Evolutionary conservation across 306 rosid species (phyloP).

Genomic region (Notholithocarpus densiflorus): DNA sequence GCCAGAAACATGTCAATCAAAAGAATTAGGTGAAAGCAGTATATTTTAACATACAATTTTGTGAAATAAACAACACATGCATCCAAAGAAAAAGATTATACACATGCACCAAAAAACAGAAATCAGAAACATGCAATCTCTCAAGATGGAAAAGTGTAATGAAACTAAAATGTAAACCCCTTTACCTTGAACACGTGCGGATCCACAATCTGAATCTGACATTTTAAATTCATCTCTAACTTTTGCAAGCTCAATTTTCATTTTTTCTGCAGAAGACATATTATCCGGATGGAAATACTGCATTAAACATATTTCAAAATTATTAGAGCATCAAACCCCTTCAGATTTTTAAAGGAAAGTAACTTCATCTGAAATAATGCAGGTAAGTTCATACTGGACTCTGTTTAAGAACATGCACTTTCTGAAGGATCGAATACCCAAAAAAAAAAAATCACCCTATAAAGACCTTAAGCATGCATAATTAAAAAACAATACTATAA

Average conservation of each 20-base stretch:
- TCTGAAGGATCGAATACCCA: background rate
- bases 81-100: background rate
- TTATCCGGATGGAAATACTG: constrained; percentile 94
- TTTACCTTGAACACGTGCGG: constrained; percentile 91
- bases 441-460: background rate
- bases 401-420: background rate
- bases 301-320: constrained; percentile 28
- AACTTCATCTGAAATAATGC: background rate
- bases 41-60: background rate
- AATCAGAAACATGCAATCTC: background rate
- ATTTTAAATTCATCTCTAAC: constrained; percentile 84
- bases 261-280: constrained; percentile 78
- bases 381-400: background rate
- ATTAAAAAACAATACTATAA: background rate
- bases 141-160: background rate
- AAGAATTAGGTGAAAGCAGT: background rate
- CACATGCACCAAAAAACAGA: background rate
- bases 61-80: background rate
- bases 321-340: constrained; percentile 14
- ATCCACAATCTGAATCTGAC: constrained; percentile 96
- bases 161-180: background rate
- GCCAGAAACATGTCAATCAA: background rate
- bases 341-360: background rate
- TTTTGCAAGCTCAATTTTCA: constrained; percentile 76
- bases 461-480: background rate